A percentile compares a stretch with the other conserved stretches of the same genome.
Evolutionary conservation across 2,329 filamentous ascomycete species (phyloP).

Genomic region (Venturiaceae sp.): DNA sequence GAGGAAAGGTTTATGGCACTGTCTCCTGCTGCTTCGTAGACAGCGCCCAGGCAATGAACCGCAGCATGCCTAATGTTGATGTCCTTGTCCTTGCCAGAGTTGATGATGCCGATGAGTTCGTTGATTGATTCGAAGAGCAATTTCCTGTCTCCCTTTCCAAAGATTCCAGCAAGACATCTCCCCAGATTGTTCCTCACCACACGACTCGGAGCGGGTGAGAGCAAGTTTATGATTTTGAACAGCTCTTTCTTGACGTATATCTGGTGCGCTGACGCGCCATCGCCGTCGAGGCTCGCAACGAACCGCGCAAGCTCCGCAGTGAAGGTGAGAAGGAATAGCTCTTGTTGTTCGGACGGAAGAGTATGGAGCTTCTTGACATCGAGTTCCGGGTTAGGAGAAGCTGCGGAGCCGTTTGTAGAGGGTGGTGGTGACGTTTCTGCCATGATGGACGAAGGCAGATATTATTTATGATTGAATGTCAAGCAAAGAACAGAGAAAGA

Average conservation of each 20-base stretch:
- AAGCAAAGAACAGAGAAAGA: not conserved
- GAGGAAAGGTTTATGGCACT: slow-evolving; percentile 79
- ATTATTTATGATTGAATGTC: not conserved
- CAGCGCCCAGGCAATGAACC: slow-evolving; percentile 73
- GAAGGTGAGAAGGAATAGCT: slow-evolving; percentile 85
- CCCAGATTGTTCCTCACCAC: slow-evolving; percentile 86
- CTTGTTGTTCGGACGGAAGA: slow-evolving; percentile 88
- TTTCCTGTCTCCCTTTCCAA: slow-evolving; percentile 79
- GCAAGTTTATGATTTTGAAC: slow-evolving; percentile 80
- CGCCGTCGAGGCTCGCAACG: slow-evolving; percentile 61
- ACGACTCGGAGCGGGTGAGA: slow-evolving; percentile 71
- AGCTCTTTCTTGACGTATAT: slow-evolving; percentile 88
- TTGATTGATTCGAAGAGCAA: slow-evolving; percentile 91
- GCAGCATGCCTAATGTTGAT: slow-evolving; percentile 77
- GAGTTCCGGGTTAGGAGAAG: slow-evolving; percentile 60
- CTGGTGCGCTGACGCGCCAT: slow-evolving; percentile 81
- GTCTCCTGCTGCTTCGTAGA: slow-evolving; percentile 88
- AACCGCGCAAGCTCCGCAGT: slow-evolving; percentile 74
- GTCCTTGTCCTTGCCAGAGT: slow-evolving; percentile 72
- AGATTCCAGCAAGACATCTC: slow-evolving; percentile 71
- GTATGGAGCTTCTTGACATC: slow-evolving; percentile 83
- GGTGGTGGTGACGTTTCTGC: not conserved
- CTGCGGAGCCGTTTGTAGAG: slow-evolving; percentile 1
- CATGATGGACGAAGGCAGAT: not conserved
- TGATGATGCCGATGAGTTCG: slow-evolving; percentile 66